These are phyloP conservation scores for Russula foetens DNA, from an alignment of 768 basidiomycete species.

Conservation along the genomic window DNA sequence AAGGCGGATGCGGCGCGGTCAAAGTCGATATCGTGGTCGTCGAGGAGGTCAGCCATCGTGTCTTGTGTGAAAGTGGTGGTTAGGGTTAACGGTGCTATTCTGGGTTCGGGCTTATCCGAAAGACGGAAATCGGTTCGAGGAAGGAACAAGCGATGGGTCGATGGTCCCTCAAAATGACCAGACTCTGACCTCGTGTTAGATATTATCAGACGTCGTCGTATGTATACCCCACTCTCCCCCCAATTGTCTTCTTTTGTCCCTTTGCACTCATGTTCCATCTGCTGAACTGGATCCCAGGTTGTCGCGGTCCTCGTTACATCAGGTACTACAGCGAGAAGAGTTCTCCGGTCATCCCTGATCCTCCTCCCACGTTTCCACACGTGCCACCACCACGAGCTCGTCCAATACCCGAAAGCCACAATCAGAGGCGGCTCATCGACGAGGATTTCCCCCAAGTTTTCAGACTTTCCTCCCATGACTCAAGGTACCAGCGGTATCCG, in stretches of 20 bases:
- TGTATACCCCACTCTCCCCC: background rate
- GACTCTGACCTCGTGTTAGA: slow-evolving; percentile 9
- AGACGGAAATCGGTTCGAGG: background rate
- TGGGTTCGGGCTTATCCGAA: background rate
- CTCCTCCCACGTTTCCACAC: background rate
- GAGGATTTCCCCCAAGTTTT: background rate
- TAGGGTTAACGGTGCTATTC: too few relatives aligned
- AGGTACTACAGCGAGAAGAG: slow-evolving; percentile 3
- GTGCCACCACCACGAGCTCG: background rate
- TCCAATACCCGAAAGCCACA: background rate
- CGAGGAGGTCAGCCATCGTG: slow-evolving; percentile 31
- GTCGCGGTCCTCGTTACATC: slow-evolving; percentile 1
- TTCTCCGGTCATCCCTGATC: background rate
- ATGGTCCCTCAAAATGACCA: slow-evolving; percentile 1
- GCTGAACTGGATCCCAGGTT: slow-evolving; percentile 13
- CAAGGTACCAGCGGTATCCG: background rate
- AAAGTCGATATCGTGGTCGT: slow-evolving; percentile 61
- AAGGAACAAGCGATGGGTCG: background rate
- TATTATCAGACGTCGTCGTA: slow-evolving; percentile 4
- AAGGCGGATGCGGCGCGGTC: slow-evolving; percentile 77
- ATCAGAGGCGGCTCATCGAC: slow-evolving; percentile 14
- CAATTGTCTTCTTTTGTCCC: background rate
- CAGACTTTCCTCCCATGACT: background rate
- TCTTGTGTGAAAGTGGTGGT: background rate
- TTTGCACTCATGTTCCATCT: slow-evolving; percentile 4